Percentiles rank a stretch among this genome's conserved stretches.
These are phyloP conservation scores for Saccharomycopsis fermentans DNA, from an alignment of 805 yeast genomes.

Conservation along the genomic window DNA sequence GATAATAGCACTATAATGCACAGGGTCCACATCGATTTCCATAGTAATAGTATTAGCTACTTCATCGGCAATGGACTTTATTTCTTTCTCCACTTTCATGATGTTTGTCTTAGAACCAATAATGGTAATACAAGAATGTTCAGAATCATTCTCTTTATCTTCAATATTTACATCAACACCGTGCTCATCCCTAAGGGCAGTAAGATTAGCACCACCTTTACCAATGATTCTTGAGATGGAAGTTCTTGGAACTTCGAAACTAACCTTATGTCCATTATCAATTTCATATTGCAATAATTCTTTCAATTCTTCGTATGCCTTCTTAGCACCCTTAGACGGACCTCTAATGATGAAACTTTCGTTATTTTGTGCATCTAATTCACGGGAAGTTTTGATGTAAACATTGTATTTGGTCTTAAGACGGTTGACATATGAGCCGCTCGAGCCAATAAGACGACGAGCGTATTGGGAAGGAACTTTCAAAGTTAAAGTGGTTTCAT, in stretches of 20 bases:
- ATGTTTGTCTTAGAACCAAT: conserved; percentile 73
- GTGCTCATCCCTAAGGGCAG: conserved; percentile 58
- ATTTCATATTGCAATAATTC: conserved; percentile 80
- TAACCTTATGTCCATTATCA: conserved; percentile 65
- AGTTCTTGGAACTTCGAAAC: conserved; percentile 56
- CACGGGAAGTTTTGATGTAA: conserved; percentile 62
- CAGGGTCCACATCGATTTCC: conserved; percentile 56
- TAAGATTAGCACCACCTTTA: conserved; percentile 73
- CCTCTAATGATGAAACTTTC: conserved; percentile 69
- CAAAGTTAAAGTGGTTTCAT: conserved; percentile 58
- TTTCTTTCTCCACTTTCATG: conserved; percentile 55
- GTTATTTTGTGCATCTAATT: conserved; percentile 33
- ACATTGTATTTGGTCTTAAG: conserved; percentile 84
- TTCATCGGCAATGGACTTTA: conserved; percentile 54
- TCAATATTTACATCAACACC: conserved; percentile 43
- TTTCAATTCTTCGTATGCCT: conserved; percentile 73
- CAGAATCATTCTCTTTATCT: conserved; percentile 34
- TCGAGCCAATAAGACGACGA: conserved; percentile 72
- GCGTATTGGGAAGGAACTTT: conserved; percentile 71
- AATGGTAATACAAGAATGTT: conserved; percentile 46
- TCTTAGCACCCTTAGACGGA: conserved; percentile 80
- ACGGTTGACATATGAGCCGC: conserved; percentile 72
- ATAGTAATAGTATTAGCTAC: conserved; percentile 51
- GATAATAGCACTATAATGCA: conserved; percentile 63
- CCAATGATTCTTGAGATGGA: conserved; percentile 87